A percentile compares a stretch with the other conserved stretches of the same genome.
Conservation (phyloP, 345 rosid species). For the Brassica nigra region DNA sequence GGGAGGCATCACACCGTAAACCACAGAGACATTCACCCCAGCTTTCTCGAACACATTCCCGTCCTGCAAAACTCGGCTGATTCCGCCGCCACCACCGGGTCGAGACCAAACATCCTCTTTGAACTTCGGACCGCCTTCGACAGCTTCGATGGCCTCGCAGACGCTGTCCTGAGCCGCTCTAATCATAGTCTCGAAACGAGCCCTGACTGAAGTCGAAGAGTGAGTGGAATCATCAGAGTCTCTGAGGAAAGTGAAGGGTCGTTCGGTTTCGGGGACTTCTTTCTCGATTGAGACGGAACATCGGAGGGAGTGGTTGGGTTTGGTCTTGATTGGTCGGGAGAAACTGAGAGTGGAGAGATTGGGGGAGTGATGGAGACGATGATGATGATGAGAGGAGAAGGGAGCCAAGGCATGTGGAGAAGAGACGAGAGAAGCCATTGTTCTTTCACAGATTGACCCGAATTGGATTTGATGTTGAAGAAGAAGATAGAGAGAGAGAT, state of each 20-base stretch:
- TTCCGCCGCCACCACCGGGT: slow-evolving; percentile 99
- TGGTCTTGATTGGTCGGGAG: slow-evolving; percentile 15
- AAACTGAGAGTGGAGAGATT: slow-evolving; percentile 22
- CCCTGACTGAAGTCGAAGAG: slow-evolving; percentile 52
- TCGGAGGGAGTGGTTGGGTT: slow-evolving; percentile 25
- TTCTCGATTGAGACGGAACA: slow-evolving; percentile 68
- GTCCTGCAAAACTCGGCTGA: slow-evolving; percentile 88
- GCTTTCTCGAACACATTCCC: slow-evolving; percentile 97
- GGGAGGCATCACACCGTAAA: slow-evolving; percentile 98
- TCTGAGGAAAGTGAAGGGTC: slow-evolving; percentile 73
- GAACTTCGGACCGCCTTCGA: slow-evolving; percentile 65
- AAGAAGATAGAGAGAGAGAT: background rate
- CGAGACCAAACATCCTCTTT: slow-evolving; percentile 98
- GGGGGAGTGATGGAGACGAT: slow-evolving; percentile 14
- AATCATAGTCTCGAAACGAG: slow-evolving; percentile 90
- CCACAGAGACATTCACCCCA: slow-evolving; percentile 94
- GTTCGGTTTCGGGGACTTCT: slow-evolving; percentile 62
- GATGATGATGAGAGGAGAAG: slow-evolving; percentile 28
- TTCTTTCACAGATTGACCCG: background rate
- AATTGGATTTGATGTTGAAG: slow-evolving; percentile 24
- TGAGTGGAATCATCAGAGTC: slow-evolving; percentile 55
- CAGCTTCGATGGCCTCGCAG: slow-evolving; percentile 72
- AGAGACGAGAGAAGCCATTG: slow-evolving; percentile 29
- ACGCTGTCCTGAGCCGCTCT: slow-evolving; percentile 78
- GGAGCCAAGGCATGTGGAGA: slow-evolving; percentile 23